These are phyloP conservation scores for Trichosporon inkin DNA, from an alignment of 1,284 basidiomycete genomes.

Conservation along the genomic window DNA sequence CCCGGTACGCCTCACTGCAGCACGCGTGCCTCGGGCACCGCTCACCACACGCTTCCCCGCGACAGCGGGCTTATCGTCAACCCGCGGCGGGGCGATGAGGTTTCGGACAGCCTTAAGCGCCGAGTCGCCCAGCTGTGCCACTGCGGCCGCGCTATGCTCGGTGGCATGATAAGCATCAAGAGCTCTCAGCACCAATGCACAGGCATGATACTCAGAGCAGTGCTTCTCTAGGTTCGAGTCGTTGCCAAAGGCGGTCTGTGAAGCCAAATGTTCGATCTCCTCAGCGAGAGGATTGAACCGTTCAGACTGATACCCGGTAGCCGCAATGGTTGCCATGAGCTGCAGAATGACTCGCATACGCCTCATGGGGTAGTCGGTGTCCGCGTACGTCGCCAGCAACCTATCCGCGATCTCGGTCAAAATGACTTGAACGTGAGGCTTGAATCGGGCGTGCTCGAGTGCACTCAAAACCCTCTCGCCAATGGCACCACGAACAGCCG, in stretches of 20 bases:
- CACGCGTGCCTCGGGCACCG: background rate
- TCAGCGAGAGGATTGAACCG: conserved; percentile 22
- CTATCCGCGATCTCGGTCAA: conserved; percentile 28
- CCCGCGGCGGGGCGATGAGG: conserved; percentile 27
- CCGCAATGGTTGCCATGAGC: conserved; percentile 20
- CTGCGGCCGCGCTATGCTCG: conserved; percentile 1
- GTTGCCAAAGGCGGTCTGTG: conserved; percentile 15
- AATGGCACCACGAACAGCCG: conserved; percentile 23
- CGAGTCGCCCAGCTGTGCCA: conserved; percentile 19
- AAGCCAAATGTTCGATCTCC: conserved; percentile 1
- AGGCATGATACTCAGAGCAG: conserved; percentile 30
- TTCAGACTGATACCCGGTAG: conserved; percentile 23
- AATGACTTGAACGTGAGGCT: conserved; percentile 28
- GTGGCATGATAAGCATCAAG: conserved; percentile 32
- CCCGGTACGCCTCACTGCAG: background rate
- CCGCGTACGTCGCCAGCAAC: conserved; percentile 32
- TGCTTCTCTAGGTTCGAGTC: conserved; percentile 23
- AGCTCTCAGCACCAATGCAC: conserved; percentile 24
- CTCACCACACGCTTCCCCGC: conserved; percentile 2
- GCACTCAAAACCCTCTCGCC: conserved; percentile 30
- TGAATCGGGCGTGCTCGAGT: conserved; percentile 26
- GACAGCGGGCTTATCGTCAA: background rate
- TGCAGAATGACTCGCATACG: conserved; percentile 27
- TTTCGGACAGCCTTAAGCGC: conserved; percentile 27
- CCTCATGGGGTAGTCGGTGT: conserved; percentile 30